phyloP scores from a whole-genome alignment of 225 moss, liverwort and hornwort species.

The Sphagnum contortum region DNA sequence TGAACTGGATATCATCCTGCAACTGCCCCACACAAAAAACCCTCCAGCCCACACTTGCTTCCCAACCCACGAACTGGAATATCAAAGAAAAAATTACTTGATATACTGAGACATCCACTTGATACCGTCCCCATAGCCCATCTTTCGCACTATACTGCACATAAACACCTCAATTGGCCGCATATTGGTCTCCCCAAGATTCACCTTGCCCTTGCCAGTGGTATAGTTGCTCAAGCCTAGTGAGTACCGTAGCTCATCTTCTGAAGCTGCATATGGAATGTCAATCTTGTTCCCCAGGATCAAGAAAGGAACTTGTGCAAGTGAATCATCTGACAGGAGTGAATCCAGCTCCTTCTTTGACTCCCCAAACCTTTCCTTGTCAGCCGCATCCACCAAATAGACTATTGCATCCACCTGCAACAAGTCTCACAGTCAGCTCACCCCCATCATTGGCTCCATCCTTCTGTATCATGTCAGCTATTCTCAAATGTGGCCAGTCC shows the following conservation, averaged over 20 bases:
- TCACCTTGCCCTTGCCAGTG: slow-evolving; percentile 42
- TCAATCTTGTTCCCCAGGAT: too few species aligned
- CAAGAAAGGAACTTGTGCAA: too few species aligned
- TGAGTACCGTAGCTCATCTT: too few species aligned
- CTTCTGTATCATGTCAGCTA: too few species aligned
- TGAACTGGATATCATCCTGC: not conserved
- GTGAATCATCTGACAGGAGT: too few species aligned
- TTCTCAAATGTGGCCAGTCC: too few species aligned
- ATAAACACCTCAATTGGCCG: slow-evolving; percentile 86
- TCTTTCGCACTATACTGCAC: slow-evolving; percentile 96
- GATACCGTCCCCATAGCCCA: slow-evolving; percentile 88
- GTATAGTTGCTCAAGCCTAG: too few species aligned
- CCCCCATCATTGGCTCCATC: too few species aligned
- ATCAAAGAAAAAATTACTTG: slow-evolving; percentile 21
- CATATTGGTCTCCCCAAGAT: slow-evolving; percentile 70
- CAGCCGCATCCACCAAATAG: slow-evolving; percentile 15
- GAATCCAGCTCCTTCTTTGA: too few species aligned
- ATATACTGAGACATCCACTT: slow-evolving; percentile 96
- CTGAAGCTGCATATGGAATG: too few species aligned
- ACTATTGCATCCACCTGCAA: slow-evolving; percentile 55
- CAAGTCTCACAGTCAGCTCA: too few species aligned
- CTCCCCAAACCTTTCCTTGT: too few species aligned
- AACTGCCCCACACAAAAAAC: not conserved
- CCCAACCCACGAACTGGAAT: not conserved
- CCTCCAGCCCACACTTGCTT: not conserved